A percentile compares a stretch with the other conserved stretches of the same genome.
These are phyloP conservation scores for Toxoplasma gondii DNA, from an alignment of 169 alveolate genomes.

Conservation along the genomic window DNA sequence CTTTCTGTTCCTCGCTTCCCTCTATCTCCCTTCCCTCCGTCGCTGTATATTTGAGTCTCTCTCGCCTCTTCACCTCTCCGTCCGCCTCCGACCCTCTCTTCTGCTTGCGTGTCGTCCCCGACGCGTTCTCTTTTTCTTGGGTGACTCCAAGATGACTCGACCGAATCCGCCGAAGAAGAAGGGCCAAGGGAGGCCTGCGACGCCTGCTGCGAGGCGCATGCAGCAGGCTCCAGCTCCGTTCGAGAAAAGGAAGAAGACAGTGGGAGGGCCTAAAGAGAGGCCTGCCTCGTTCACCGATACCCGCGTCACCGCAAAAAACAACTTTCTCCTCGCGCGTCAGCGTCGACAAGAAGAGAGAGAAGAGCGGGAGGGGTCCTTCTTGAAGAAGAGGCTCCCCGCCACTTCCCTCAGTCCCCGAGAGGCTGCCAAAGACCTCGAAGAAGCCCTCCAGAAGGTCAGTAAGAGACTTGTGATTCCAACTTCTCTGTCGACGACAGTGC, in stretches of 20 bases:
- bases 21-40: neutral
- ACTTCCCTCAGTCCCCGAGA: neutral
- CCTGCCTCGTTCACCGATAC: neutral
- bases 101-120: neutral
- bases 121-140: neutral
- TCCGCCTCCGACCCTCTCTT: neutral
- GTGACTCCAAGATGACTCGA: neutral
- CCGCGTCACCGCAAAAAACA: neutral
- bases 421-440: neutral
- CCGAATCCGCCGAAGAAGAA: neutral
- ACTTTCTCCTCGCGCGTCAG: neutral
- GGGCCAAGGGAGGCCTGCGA: neutral
- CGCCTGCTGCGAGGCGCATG: neutral
- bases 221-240: slow-evolving; percentile 16
- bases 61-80: neutral
- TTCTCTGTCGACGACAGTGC: too few relatives aligned
- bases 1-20: neutral
- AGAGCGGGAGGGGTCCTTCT: neutral
- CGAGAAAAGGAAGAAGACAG: neutral
- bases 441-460: slow-evolving; percentile 10
- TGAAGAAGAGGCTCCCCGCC: neutral
- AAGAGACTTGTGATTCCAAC: neutral
- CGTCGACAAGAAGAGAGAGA: neutral
- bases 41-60: neutral
- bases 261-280: neutral